Evolutionary conservation across 2,329 filamentous ascomycete genomes (phyloP), one percentile per base, ranked within the genome.

Genomic region (Fonsecaea erecta): DNA sequence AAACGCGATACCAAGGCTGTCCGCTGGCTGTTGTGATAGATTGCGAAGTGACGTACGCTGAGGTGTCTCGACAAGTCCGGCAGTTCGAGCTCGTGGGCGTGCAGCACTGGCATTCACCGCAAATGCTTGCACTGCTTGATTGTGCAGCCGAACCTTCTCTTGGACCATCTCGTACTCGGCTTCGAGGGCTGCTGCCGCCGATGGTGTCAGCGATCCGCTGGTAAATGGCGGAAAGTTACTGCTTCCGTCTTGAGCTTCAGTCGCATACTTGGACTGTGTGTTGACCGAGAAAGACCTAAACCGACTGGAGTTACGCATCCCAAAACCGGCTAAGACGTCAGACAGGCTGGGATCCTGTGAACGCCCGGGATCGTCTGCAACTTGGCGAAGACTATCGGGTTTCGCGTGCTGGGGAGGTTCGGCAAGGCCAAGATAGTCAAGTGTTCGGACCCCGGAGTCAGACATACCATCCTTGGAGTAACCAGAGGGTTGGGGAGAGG

Each of bases 201-300:
- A 81, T 9, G 87, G 86, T 0, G 86, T 88, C 68, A 88, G 76
- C 2, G 83, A 82, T 26, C 87, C 86, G 60, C 85, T 87, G 68
- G 86, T 86, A 60, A 82, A 76, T 58, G 81, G 79, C 52, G 84
- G 83, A 73, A 87, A 88, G 63, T 81, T 79, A 24, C 57, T 51
- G 85, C 88, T 77, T 66, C 90, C 92, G 16, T 91, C 89, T 66
- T 93, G 90, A 28, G 93, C 90, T 59, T 96, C 93, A 53, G 92
- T 90, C 72, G 96, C 92, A 1, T 91, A 93, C 73, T 98, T 98
- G 76, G 98, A 94, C 78, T 96, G 97, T 62, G 96, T 96, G 78
- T 99, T 99, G 70, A 99, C 95, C 0, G 95, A 99, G 77, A 97
- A 98, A 1, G 95, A 99, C 53, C 95, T 88, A 83, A 98, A 96